Evolutionary conservation across 1,139 yeast species (phyloP).

Genomic region (Hyphopichia buzzinii): DNA sequence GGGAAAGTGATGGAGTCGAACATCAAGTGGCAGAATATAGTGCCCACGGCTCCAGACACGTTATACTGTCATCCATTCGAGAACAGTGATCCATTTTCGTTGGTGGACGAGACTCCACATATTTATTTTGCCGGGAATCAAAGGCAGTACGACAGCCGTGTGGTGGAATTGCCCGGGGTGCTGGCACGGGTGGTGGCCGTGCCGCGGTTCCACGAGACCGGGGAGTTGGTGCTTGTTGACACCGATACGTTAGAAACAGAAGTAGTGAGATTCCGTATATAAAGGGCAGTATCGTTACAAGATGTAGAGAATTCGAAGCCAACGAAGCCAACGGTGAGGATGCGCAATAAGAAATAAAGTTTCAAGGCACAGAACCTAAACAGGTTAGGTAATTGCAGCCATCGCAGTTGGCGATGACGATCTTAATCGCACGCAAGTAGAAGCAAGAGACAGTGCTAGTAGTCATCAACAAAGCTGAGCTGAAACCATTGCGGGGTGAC

Average conservation of each 20-base stretch:
- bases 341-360: too few species aligned
- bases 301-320: too few species aligned
- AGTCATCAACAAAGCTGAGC: too few species aligned
- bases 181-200: conserved; percentile 58
- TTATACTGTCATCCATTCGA: conserved; percentile 83
- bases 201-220: conserved; percentile 68
- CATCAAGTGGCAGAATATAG: conserved; percentile 78
- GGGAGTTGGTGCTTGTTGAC: conserved; percentile 68
- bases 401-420: too few species aligned
- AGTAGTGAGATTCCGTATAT: conserved; percentile 20
- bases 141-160: conserved; percentile 47
- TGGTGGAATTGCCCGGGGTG: conserved; percentile 18
- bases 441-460: too few species aligned
- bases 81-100: conserved; percentile 77
- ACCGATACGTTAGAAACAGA: conserved; percentile 54
- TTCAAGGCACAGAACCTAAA: too few species aligned
- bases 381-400: too few species aligned
- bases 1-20: conserved; percentile 64
- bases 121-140: conserved; percentile 88
- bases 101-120: conserved; percentile 71
- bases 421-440: too few species aligned
- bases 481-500: too few species aligned
- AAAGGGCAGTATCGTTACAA: neutral
- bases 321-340: too few species aligned
- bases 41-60: conserved; percentile 97